Conservation (phyloP, 345 rosid genomes). For the Salix koriyanagi region DNA sequence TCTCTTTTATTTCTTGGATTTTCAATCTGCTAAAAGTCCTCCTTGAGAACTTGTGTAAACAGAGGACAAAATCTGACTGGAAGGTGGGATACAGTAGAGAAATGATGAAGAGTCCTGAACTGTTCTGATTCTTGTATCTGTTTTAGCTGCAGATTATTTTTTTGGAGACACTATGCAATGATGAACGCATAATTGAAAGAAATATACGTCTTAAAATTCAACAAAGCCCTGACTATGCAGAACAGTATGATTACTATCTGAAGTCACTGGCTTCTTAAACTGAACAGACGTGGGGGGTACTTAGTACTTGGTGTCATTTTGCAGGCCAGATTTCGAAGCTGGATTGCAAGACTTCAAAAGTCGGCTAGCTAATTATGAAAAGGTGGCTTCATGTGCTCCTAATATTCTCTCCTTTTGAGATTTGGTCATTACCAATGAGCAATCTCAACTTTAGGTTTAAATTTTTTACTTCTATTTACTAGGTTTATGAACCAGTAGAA, state of each 20-base stretch:
- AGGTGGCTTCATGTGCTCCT: slow-evolving; percentile 41
- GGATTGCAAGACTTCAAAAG: slow-evolving; percentile 80
- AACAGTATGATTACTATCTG: slow-evolving; percentile 60
- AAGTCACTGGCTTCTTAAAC: slow-evolving; percentile 11
- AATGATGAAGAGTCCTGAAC: background rate
- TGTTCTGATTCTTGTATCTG: slow-evolving; percentile 4
- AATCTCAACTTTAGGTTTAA: slow-evolving; percentile 10
- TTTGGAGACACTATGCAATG: slow-evolving; percentile 95
- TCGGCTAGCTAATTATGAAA: slow-evolving; percentile 84
- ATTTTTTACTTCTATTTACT: slow-evolving; percentile 20
- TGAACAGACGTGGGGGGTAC: slow-evolving; percentile 15
- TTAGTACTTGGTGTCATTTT: slow-evolving; percentile 29
- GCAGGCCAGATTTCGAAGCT: slow-evolving; percentile 89
- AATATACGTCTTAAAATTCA: slow-evolving; percentile 97
- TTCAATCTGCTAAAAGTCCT: background rate
- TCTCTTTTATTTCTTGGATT: background rate
- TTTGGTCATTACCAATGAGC: slow-evolving; percentile 3
- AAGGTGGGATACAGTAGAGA: background rate
- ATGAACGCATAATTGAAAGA: slow-evolving; percentile 85
- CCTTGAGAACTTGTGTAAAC: background rate
- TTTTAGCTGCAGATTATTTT: slow-evolving; percentile 68
- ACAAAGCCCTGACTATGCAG: slow-evolving; percentile 98
- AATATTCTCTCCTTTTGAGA: slow-evolving; percentile 11
- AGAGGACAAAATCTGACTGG: background rate
- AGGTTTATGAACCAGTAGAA: slow-evolving; percentile 98